A percentile compares a stretch with the other conserved stretches of the same genome.
phyloP scores from a whole-genome alignment of 164 flowering plant genomes.

The Annona cherimola region DNA sequence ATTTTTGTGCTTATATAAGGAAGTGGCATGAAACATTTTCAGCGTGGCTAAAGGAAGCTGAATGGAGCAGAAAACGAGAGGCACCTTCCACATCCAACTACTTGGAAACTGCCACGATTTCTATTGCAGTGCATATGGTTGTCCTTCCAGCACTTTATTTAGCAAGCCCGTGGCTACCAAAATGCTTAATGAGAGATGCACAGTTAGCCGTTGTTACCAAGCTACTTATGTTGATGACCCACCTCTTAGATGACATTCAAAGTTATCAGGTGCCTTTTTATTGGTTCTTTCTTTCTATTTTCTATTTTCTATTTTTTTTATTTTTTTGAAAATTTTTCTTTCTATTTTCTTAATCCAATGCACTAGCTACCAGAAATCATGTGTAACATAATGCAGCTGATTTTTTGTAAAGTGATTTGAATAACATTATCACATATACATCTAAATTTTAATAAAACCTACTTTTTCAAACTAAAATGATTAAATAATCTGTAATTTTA shows the following conservation, averaged over 20 bases:
- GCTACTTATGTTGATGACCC: slow-evolving; percentile 30
- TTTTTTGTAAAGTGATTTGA: not conserved
- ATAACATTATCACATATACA: too few relatives aligned
- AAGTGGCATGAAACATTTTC: slow-evolving; percentile 1
- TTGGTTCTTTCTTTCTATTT: too few relatives aligned
- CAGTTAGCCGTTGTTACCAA: slow-evolving; percentile 19
- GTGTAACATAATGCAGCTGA: not conserved
- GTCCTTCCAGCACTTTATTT: slow-evolving; percentile 1
- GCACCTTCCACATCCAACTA: slow-evolving; percentile 1
- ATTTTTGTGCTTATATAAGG: too few relatives aligned
- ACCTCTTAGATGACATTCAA: slow-evolving; percentile 29
- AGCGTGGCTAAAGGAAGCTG: slow-evolving; percentile 6
- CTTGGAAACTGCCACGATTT: not conserved
- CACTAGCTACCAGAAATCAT: not conserved
- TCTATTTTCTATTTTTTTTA: not conserved
- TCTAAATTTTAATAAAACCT: too few relatives aligned
- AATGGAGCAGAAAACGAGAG: slow-evolving; percentile 1
- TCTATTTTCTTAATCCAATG: not conserved
- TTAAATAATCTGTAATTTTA: too few relatives aligned
- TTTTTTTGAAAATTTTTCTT: not conserved
- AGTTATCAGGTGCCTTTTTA: slow-evolving; percentile 8
- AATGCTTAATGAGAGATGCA: not conserved
- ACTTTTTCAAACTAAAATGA: too few relatives aligned
- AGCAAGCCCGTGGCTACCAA: not conserved
- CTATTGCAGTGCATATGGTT: not conserved